Percentiles rank a stretch among this genome's conserved stretches.
Evolutionary conservation across 2,329 filamentous ascomycete genomes (phyloP).

Genomic region (Didymella keratinophila): DNA sequence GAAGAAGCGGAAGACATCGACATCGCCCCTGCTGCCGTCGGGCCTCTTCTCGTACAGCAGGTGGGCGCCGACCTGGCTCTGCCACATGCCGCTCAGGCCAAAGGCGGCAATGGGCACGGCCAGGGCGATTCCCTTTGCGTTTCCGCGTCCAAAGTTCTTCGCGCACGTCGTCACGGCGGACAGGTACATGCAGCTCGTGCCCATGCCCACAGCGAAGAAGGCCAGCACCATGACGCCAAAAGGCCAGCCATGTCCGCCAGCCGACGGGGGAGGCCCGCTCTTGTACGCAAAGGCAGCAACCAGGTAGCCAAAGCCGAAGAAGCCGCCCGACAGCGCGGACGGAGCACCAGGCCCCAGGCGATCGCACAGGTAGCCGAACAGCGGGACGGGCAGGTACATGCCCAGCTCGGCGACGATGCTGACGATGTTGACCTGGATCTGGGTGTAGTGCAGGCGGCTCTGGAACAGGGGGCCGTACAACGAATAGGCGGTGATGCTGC

Average conservation of each 20-base stretch:
- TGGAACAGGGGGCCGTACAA: conserved; percentile 93
- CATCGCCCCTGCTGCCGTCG: conserved; percentile 67
- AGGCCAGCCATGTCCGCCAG: conserved; percentile 67
- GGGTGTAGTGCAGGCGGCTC: conserved; percentile 82
- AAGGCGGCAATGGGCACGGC: conserved; percentile 92
- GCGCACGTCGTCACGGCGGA: conserved; percentile 92
- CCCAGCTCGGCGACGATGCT: conserved; percentile 86
- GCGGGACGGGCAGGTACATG: conserved; percentile 89
- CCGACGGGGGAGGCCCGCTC: conserved; percentile 62
- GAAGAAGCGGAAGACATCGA: conserved; percentile 86
- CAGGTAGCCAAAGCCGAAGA: conserved; percentile 84
- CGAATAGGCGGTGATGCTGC: conserved; percentile 91
- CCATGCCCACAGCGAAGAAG: conserved; percentile 83
- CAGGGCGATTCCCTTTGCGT: conserved; percentile 85
- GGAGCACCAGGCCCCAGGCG: conserved; percentile 81
- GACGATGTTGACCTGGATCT: conserved; percentile 90
- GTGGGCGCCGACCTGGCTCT: conserved; percentile 84
- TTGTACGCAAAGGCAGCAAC: conserved; percentile 81
- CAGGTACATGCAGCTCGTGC: conserved; percentile 88
- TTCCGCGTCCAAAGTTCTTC: conserved; percentile 95
- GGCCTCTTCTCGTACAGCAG: conserved; percentile 74
- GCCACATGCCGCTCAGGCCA: conserved; percentile 93
- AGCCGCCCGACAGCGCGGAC: conserved; percentile 72
- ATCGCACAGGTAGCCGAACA: conserved; percentile 92
- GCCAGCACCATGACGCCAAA: conserved; percentile 85